phyloP scores from a whole-genome alignment of 2,329 filamentous ascomycete genomes.

The Cordyceps cicadae region DNA sequence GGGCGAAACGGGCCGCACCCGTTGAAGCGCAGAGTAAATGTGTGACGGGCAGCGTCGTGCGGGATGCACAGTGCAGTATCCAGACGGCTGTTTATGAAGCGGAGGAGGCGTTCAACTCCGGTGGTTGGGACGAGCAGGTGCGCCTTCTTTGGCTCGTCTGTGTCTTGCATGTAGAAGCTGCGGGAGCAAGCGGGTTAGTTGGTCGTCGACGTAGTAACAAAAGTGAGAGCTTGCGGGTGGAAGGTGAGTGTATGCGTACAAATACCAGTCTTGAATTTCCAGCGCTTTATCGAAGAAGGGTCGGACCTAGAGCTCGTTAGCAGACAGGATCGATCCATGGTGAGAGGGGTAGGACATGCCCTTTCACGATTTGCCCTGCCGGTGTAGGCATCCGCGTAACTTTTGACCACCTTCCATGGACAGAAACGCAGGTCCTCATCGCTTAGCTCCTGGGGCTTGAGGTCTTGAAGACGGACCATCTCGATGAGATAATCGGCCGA shows the following conservation, averaged over 20 bases:
- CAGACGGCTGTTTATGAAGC: constrained; percentile 54
- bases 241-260: constrained; percentile 47
- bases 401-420: constrained; percentile 44
- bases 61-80: constrained; percentile 51
- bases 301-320: constrained; percentile 25
- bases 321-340: neutral
- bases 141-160: constrained; percentile 38
- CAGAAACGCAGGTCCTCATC: constrained; percentile 30
- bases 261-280: constrained; percentile 59
- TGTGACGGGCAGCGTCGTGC: constrained; percentile 36
- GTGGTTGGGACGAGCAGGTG: constrained; percentile 58
- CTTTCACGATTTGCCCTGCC: constrained; percentile 42
- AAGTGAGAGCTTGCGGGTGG: too few species aligned
- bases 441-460: constrained; percentile 4
- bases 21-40: constrained; percentile 56
- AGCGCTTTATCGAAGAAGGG: constrained; percentile 53
- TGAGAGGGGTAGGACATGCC: constrained; percentile 25
- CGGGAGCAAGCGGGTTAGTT: neutral
- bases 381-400: constrained; percentile 53
- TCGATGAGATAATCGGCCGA: neutral
- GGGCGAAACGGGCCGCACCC: constrained; percentile 54
- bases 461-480: neutral
- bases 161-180: constrained; percentile 61
- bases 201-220: too few species aligned
- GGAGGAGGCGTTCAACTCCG: constrained; percentile 58